These are phyloP conservation scores for Aspergillus alliaceus DNA, from an alignment of 2,329 filamentous ascomycete species.

Conservation along the genomic window DNA sequence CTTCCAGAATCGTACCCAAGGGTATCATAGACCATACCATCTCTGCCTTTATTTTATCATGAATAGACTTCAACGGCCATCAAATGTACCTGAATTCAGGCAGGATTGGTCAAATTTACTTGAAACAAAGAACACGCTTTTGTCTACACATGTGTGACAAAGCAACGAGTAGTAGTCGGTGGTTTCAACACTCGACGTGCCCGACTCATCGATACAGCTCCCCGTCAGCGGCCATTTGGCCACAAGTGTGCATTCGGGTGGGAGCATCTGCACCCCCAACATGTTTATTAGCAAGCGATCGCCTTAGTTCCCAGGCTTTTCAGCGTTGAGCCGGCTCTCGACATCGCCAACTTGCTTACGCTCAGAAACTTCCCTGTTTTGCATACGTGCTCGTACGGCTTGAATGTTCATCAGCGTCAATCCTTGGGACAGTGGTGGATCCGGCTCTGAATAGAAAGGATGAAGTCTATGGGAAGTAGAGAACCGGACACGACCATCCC, in stretches of 20 bases:
- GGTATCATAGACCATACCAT: conserved; percentile 9
- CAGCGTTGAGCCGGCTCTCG: conserved; percentile 69
- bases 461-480: conserved; percentile 42
- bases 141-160: background rate
- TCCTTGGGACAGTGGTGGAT: conserved; percentile 46
- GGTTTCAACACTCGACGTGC: background rate
- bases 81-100: background rate
- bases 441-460: conserved; percentile 37
- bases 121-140: background rate
- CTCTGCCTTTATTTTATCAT: background rate
- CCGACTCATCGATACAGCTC: background rate
- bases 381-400: conserved; percentile 69
- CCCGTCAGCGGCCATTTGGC: background rate
- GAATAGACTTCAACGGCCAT: background rate
- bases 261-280: background rate
- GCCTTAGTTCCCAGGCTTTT: conserved; percentile 25
- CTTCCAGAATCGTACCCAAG: conserved; percentile 4
- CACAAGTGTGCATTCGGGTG: background rate
- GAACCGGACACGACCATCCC: conserved; percentile 60
- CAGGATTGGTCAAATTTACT: background rate
- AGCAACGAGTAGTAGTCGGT: background rate
- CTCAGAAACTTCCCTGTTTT: conserved; percentile 74
- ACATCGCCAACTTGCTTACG: conserved; percentile 88
- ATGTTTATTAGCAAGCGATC: background rate
- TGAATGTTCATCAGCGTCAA: conserved; percentile 54